A percentile compares a stretch with the other conserved stretches of the same genome.
phyloP scores from a whole-genome alignment of 1,284 basidiomycete genomes.

The Apiotrichum sp. region DNA sequence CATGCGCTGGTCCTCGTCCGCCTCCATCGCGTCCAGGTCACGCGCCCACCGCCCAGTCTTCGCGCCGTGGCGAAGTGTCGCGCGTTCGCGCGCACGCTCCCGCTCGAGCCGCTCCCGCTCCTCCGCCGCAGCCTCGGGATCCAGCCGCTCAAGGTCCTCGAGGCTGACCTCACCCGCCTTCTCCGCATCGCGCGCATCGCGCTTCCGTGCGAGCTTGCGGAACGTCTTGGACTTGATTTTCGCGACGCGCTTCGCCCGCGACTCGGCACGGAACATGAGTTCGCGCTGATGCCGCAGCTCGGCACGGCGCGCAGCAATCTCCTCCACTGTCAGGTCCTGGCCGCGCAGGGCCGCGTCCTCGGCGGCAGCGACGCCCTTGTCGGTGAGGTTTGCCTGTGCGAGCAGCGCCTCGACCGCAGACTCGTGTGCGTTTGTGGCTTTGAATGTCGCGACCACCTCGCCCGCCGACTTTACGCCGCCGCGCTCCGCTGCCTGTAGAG shows the following conservation, averaged over 20 bases:
- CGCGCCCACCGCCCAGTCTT: slow-evolving; percentile 59
- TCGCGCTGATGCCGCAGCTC: slow-evolving; percentile 85
- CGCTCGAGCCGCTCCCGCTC: slow-evolving; percentile 64
- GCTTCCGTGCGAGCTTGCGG: slow-evolving; percentile 72
- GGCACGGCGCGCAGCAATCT: slow-evolving; percentile 69
- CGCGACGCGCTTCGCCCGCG: slow-evolving; percentile 79
- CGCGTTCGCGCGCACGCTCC: slow-evolving; percentile 73
- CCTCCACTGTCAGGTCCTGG: slow-evolving; percentile 67
- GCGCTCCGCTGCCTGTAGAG: slow-evolving; percentile 67
- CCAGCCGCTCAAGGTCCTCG: slow-evolving; percentile 50
- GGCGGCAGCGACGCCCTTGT: slow-evolving; percentile 66
- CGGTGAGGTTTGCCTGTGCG: slow-evolving; percentile 68
- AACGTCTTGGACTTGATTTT: slow-evolving; percentile 98
- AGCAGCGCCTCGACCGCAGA: slow-evolving; percentile 69
- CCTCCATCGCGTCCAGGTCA: slow-evolving; percentile 26
- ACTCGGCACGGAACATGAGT: slow-evolving; percentile 87
- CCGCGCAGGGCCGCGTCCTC: slow-evolving; percentile 73
- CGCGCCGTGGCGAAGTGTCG: slow-evolving; percentile 68
- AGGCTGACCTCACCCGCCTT: slow-evolving; percentile 42
- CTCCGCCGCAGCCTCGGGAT: slow-evolving; percentile 55
- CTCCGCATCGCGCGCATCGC: slow-evolving; percentile 58
- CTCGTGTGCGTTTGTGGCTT: slow-evolving; percentile 74
- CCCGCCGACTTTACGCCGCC: slow-evolving; percentile 43
- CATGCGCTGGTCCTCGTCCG: slow-evolving; percentile 27
- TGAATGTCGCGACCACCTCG: slow-evolving; percentile 54